A percentile compares a stretch with the other conserved stretches of the same genome.
These are phyloP conservation scores for Colletotrichum incanum DNA, from an alignment of 2,329 filamentous ascomycete genomes.

Conservation along the genomic window DNA sequence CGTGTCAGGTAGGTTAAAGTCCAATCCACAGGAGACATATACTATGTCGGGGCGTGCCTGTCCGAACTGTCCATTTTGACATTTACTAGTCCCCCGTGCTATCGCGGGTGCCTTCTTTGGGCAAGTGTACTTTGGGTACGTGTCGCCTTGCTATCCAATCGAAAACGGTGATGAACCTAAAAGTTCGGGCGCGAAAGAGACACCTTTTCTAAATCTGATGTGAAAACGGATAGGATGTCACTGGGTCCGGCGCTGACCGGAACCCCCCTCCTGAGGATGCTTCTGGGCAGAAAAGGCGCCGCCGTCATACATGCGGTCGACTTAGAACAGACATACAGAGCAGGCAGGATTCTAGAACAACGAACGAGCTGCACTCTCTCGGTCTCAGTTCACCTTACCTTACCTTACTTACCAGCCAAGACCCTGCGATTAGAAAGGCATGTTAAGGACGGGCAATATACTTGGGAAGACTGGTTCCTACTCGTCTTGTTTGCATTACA, in stretches of 20 bases:
- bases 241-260: conserved; percentile 11
- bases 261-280: no score
- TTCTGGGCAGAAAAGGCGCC: not conserved
- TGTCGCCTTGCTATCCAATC: conserved; percentile 40
- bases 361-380: not conserved
- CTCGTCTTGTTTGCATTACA: conserved; percentile 18
- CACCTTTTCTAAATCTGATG: not conserved
- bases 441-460: not conserved
- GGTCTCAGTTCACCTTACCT: not conserved
- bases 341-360: conserved; percentile 16
- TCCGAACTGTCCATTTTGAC: not conserved
- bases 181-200: not conserved
- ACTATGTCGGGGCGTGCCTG: not conserved
- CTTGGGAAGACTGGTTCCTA: not conserved
- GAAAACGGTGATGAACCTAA: conserved; percentile 28
- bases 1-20: conserved; percentile 6
- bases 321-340: not conserved
- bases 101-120: not conserved
- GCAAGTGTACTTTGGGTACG: conserved; percentile 21
- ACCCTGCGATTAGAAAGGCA: not conserved
- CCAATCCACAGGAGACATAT: not conserved
- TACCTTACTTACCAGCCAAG: not conserved
- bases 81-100: not conserved
- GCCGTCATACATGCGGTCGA: not conserved
- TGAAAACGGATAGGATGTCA: conserved; percentile 20